Conservation (phyloP, 352 stramenopile species). For the Phytophthora chlamydospora region DNA sequence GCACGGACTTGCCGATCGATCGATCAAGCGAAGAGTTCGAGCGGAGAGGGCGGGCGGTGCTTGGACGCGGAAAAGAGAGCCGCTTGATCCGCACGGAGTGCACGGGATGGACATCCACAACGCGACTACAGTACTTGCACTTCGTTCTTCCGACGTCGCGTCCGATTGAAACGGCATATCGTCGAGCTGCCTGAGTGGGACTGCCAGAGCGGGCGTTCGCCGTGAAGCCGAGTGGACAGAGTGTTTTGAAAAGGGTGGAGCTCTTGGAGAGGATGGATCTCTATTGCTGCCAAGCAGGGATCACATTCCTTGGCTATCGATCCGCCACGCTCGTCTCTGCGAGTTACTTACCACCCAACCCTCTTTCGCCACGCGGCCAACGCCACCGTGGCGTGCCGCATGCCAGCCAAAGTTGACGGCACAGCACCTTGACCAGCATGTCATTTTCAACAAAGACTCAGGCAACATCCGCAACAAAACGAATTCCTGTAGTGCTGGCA, state of each 20-base stretch:
- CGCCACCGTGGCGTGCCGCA: conserved; percentile 2
- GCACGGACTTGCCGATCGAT: no score
- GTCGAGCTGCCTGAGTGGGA: conserved; percentile 6
- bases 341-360: conserved; percentile 21
- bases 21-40: background rate
- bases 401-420: conserved; percentile 1
- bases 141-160: conserved; percentile 30
- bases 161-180: conserved; percentile 21
- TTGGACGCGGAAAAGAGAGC: conserved; percentile 20
- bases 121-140: conserved; percentile 19
- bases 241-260: background rate
- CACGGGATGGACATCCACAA: conserved; percentile 20
- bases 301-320: no score
- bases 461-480: no score
- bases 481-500: no score
- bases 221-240: background rate
- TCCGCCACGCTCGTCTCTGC: conserved; percentile 6
- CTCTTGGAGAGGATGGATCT: conserved; percentile 1
- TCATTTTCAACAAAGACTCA: background rate
- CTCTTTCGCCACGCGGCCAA: conserved; percentile 15
- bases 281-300: background rate
- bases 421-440: conserved; percentile 9
- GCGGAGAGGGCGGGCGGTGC: conserved; percentile 15
- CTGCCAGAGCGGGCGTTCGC: background rate
- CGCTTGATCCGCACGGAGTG: conserved; percentile 9